Evolutionary conservation across 306 rosid species (phyloP), one percentile per base, ranked within the genome.

Genomic region (Betula pendula): DNA sequence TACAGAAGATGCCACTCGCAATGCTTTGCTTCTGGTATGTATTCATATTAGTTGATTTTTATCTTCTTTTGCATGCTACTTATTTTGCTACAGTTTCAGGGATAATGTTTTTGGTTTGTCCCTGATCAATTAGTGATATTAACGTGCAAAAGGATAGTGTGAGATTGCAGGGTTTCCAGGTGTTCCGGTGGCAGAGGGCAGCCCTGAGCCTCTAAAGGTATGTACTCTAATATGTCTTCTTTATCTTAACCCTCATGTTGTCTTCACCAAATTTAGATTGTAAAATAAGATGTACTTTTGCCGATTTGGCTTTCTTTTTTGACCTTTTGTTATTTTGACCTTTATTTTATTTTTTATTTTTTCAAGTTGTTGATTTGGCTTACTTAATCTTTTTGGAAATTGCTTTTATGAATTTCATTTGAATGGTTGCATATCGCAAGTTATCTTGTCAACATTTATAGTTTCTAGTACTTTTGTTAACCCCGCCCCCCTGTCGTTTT

Each of bases 121-220:
- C 89, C 70, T 87, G 91, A 90, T 90, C 85, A 63, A 81, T 65
- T 81, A 75, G 79, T 83, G 62, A 74, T 81, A 81, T 84, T 68
- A 72, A 79, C 86, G 68, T 84, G 87, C 92, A 89, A 92, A 91
- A 92, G 97, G 85, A 95, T 86, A 95, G 99, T 95, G 99, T 95
- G 99, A 90, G 92, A 88, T 95, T 31, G 97, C 97, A 79, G 96
- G 97, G 79, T 71, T 89, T 86, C 76, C 82, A 73, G 74, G 79
- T 86, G 65, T 95, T 82, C 87, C 99, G 33, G 97, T 95, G 82
- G 97, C 97, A 1, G 85, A 90, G 85, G 99, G 99, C 48, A 92
- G 84, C 76, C 40, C 75, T 17, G 97, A 56, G 82, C 96, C 99
- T 52, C 79, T 95, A 74, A 95, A 91, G 97, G 99, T 95, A 88